Base-by-base conservation (phyloP, 768 basidiomycete species). In the Suillus alpinus region DNA sequence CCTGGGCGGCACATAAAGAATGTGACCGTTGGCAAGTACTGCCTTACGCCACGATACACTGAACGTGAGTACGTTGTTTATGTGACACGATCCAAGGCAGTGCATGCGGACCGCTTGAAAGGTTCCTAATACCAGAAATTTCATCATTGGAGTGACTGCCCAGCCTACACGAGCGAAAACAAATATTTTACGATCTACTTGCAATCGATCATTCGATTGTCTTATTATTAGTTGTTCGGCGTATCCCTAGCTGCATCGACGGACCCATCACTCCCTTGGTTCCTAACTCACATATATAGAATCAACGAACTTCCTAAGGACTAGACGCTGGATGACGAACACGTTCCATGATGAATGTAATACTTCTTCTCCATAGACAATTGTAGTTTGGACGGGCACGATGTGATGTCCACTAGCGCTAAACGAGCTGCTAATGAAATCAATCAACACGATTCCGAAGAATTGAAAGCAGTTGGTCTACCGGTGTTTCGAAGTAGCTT, bases 21-120 rank as follows among this genome's bases (percentile, higher is more conserved):
- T 55, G 53, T 55, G 53, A 55, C 53, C 10, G 16, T 55, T 37
- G 53, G 37, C 53, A 55, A 55, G 53, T 55, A 18, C 23, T 55
- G 37, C 16, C 14, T 55, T 29, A 18, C 37, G 20, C 52, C 20
- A 53, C 34, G 23, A 53, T 53, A 36, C 34, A 2, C 34, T 37
- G 36, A 12, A 39, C 9, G 23, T 18, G 20, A 53, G 36, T 36
- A 53, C 20, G 52, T 37, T 37, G n/a, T 16, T 53, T 16, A 13
- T 36, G 23, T 37, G 36, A 39, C 36, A 55, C 5, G 36, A 4
- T 37, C 32, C 32, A 52, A 23, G 20, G 51, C 8, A 7, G 31
- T 18, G 31, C 16, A 39, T 23, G 37, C 20, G 36, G 37, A 26
- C 16, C 36, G 36, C 20, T 23, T 16, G 20, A 23, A 9, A 23